Evolutionary conservation across 176 grass and related monocot species (phyloP), one percentile per base, ranked within the genome.

Genomic region (Phyllostachys edulis): DNA sequence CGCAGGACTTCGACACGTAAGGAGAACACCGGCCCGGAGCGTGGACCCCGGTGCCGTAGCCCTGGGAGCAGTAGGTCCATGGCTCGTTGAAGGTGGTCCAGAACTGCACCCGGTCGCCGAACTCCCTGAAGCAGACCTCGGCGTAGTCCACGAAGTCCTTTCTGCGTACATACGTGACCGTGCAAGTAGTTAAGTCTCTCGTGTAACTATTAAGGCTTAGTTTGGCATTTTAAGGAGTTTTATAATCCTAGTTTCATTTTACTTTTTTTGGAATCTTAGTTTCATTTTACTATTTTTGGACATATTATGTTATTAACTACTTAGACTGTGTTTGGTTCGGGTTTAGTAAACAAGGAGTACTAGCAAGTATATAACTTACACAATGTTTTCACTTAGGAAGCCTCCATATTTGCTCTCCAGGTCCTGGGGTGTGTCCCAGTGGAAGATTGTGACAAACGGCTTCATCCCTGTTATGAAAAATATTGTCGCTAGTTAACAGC

Each of bases 11-110:
- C 20, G 65, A 62, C 49, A 83, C 86, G 68, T 32, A 67, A 0
- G 82, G 78, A 2, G 94, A 92, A 76, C 92, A 92, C 15, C 84
- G 85, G 0, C 84, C 88, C 0, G 92, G 92, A 10, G 94, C 89
- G 64, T 61, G 65, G 6, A 18, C 2, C 16, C 90, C 90, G 4
- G 18, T 5, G 32, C 72, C 76, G 18, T 97, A 97, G 21, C 90
- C 92, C 3, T 24, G 7, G 9, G 66, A 27, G 27, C 88, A 42
- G 81, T 84, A 88, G 9, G 81, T 84, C 75, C 75, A 88, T 0
- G 87, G 87, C 75, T 88, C 87, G 75, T 88, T 88, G 87, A 88
- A 88, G 0, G 87, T 97, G 26, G 88, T 92, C 94, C 92, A 97
- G 80, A 72, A 47, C 81, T 97, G 87, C 21, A 97, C 92, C 0